phyloP scores from a whole-genome alignment of 2,329 filamentous ascomycete genomes.

The Chaetomiaceae sp. region DNA sequence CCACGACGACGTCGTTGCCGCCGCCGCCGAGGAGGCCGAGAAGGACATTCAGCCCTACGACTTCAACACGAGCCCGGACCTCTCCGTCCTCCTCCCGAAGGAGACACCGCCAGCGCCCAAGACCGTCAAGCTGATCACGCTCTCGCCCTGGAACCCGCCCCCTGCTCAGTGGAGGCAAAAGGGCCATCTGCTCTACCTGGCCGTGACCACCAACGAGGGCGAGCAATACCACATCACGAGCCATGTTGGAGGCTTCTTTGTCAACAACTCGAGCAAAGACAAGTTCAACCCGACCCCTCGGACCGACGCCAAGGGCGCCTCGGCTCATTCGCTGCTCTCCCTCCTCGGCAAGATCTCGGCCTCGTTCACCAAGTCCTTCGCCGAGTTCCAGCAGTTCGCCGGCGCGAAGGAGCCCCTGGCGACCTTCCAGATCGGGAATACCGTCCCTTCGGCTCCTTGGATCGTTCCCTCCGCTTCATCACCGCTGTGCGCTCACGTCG shows the following conservation, averaged over 20 bases:
- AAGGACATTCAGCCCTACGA: conserved; percentile 65
- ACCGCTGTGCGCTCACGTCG: conserved; percentile 63
- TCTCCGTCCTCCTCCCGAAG: conserved; percentile 68
- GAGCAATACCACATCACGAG: conserved; percentile 93
- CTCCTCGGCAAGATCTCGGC: conserved; percentile 76
- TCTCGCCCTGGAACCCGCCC: conserved; percentile 95
- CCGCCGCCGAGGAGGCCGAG: conserved; percentile 40
- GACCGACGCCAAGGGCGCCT: conserved; percentile 69
- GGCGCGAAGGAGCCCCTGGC: conserved; percentile 81
- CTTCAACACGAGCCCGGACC: conserved; percentile 63
- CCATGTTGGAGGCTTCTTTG: conserved; percentile 91
- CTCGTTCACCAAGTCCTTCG: conserved; percentile 74
- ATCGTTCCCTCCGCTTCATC: conserved; percentile 68
- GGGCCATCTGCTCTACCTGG: conserved; percentile 87
- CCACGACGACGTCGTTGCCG: conserved; percentile 68
- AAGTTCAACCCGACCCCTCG: conserved; percentile 91
- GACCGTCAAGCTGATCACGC: conserved; percentile 81
- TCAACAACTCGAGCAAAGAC: conserved; percentile 91
- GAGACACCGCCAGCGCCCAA: conserved; percentile 68
- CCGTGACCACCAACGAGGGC: conserved; percentile 86
- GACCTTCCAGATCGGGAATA: conserved; percentile 93
- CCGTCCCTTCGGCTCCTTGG: conserved; percentile 90
- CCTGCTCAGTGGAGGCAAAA: conserved; percentile 86
- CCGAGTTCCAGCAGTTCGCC: conserved; percentile 77
- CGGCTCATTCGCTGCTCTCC: conserved; percentile 80